Evolutionary conservation across 495 filamentous ascomycete genomes (phyloP), one percentile per base, ranked within the genome.

Genomic region (Hypoxylon cercidicola): DNA sequence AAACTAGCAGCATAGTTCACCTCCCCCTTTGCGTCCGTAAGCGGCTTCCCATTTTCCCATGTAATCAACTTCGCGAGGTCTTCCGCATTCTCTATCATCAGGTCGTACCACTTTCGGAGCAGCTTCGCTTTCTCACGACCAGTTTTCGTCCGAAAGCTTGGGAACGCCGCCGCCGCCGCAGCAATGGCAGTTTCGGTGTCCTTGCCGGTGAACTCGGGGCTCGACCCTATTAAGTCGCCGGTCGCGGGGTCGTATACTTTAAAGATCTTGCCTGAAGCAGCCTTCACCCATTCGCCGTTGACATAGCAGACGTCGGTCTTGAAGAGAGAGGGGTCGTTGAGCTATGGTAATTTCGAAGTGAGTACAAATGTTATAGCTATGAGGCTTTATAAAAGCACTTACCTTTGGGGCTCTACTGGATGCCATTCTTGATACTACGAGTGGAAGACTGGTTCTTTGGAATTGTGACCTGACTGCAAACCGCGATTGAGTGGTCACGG

Each of bases 61-160:
- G 94, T 97, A 64, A 98, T 97, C 61, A 99, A 75, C 48, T 84
- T 93, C 7, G 93, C 92, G 30, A 98, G 80, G 70, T 99, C 95
- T 16, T 96, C 92, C 20, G 85, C 79, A 59, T 97, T 96, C 34
- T 92, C 93, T 7, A 93, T 77, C 85, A 97, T 88, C 53, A 97
- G 79, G 50, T 96, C 86, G 76, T 93, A 94, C 95, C 93, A 97
- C 70, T 88, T 90, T 47, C 92, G 86, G 43, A 99, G 84, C 76
- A 97, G 84, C 72, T 87, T 88, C 34, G 92, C 86, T 46, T 93
- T 87, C 78, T 97, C 87, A 39, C 94, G 90, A 52, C 87, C 90
- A 0, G 93, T 89, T 40, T 82, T 87, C 50, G 83, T 82, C 55
- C 89, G 87, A 82, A 93, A 97, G 49, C 81, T 81, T 35, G 88